A percentile compares a stretch with the other conserved stretches of the same genome.
These are phyloP conservation scores for Pleurotus pulmonarius DNA, from an alignment of 768 basidiomycete species.

Conservation along the genomic window DNA sequence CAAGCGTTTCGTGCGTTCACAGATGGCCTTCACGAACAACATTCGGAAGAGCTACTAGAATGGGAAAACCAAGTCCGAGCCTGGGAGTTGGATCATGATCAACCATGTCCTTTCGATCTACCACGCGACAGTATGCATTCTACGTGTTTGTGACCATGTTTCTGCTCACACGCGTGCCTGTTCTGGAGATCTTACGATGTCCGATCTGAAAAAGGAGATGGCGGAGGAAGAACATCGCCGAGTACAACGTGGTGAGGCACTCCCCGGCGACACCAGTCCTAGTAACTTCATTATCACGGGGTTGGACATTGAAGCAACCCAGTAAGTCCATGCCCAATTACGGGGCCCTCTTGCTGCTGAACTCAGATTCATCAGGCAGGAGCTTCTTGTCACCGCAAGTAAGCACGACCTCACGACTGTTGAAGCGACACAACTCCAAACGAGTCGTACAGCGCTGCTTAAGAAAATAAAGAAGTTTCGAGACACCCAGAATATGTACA, in stretches of 20 bases:
- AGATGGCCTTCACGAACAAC: constrained; percentile 10
- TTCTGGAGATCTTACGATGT: too few relatives aligned
- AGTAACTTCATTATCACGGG: constrained; percentile 12
- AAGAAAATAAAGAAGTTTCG: too few relatives aligned
- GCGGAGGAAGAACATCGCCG: constrained; percentile 12
- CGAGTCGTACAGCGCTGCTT: background rate
- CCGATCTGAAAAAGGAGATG: too few relatives aligned
- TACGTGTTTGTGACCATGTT: too few relatives aligned
- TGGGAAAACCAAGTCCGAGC: constrained; percentile 12
- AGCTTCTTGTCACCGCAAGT: background rate
- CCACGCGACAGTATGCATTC: too few relatives aligned
- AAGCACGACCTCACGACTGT: background rate
- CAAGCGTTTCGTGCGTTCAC: constrained; percentile 11
- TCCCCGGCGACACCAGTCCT: background rate
- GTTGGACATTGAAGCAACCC: constrained; percentile 10
- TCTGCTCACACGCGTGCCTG: too few relatives aligned
- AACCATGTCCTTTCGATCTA: constrained; percentile 1
- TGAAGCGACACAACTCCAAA: constrained; percentile 5
- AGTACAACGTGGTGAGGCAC: constrained; percentile 7
- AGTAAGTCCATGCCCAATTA: constrained; percentile 6
- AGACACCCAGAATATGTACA: constrained; percentile 8
- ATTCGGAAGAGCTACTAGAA: constrained; percentile 8
- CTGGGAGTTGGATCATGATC: constrained; percentile 12
- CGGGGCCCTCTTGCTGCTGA: background rate
- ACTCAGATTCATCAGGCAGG: constrained; percentile 2